Evolutionary conservation across 2,329 filamentous ascomycete species (phyloP).

Genomic region (Claviceps sp.): DNA sequence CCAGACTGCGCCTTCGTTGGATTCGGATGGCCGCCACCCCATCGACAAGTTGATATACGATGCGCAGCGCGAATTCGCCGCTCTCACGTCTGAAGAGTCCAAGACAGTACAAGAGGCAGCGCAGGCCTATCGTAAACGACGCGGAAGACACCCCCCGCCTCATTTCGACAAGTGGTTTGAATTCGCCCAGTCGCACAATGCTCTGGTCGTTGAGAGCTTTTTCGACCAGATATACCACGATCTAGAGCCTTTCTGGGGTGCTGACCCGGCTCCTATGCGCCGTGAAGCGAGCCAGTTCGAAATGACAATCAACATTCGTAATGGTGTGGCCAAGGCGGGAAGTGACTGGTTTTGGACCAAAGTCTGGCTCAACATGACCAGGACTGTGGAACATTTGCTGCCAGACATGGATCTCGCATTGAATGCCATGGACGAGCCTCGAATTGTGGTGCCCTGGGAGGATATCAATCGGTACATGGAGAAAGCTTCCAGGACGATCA

Average conservation of each 20-base stretch:
- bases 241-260: conserved; percentile 43
- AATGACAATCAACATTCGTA: conserved; percentile 47
- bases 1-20: neutral
- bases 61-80: conserved; percentile 27
- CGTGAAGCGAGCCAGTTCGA: conserved; percentile 41
- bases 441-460: conserved; percentile 50
- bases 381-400: conserved; percentile 38
- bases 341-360: conserved; percentile 46
- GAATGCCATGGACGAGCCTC: conserved; percentile 55
- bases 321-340: conserved; percentile 34
- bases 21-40: conserved; percentile 24
- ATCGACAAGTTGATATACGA: conserved; percentile 38
- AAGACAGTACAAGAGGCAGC: conserved; percentile 40
- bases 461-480: conserved; percentile 41
- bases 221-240: conserved; percentile 53
- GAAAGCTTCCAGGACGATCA: conserved; percentile 34
- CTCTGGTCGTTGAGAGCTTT: conserved; percentile 47
- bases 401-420: conserved; percentile 57
- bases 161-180: conserved; percentile 48
- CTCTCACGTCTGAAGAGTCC: conserved; percentile 30
- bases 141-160: conserved; percentile 49
- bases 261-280: conserved; percentile 33
- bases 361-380: conserved; percentile 41
- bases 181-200: conserved; percentile 37
- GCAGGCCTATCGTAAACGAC: conserved; percentile 40